A percentile compares a stretch with the other conserved stretches of the same genome.
These are phyloP conservation scores for Cryphonectria carpinicola DNA, from an alignment of 2,329 filamentous ascomycete species.

Conservation along the genomic window DNA sequence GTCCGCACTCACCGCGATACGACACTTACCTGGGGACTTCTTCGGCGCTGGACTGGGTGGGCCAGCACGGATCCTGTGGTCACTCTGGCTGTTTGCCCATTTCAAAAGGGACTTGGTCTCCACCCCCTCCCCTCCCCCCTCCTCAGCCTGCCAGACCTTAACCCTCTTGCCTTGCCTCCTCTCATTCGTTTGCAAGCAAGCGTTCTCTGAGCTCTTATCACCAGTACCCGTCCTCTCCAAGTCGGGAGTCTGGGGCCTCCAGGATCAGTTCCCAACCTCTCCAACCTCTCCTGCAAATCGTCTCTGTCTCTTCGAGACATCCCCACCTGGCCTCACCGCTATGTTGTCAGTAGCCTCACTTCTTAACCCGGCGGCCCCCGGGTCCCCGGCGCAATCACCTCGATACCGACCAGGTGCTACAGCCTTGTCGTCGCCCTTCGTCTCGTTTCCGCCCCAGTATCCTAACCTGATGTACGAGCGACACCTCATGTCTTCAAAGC, in stretches of 20 bases:
- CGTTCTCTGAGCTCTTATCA: slow-evolving; percentile 40
- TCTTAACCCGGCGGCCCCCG: slow-evolving; percentile 63
- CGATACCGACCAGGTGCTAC: slow-evolving; percentile 49
- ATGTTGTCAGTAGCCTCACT: slow-evolving; percentile 71
- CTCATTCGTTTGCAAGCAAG: slow-evolving; percentile 40
- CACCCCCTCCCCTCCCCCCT: too few relatives aligned
- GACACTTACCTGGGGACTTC: slow-evolving; percentile 21
- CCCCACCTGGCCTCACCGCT: slow-evolving; percentile 39
- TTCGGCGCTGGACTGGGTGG: slow-evolving; percentile 27
- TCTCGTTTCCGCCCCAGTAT: slow-evolving; percentile 40
- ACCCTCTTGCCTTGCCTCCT: slow-evolving; percentile 27
- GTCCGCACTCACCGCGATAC: slow-evolving; percentile 38
- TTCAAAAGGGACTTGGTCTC: slow-evolving; percentile 41
- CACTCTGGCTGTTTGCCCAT: slow-evolving; percentile 44
- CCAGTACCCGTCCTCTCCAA: slow-evolving; percentile 25
- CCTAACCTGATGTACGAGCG: slow-evolving; percentile 34
- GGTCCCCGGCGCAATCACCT: slow-evolving; percentile 42
- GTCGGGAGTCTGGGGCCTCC: slow-evolving; percentile 26
- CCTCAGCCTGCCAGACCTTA: slow-evolving; percentile 16
- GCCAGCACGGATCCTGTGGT: slow-evolving; percentile 40
- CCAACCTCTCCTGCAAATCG: slow-evolving; percentile 41
- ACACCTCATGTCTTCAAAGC: slow-evolving; percentile 43
- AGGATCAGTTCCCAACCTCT: slow-evolving; percentile 37
- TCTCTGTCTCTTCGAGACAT: slow-evolving; percentile 52
- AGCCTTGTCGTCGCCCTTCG: slow-evolving; percentile 41